Evolutionary conservation across 2,329 filamentous ascomycete genomes (phyloP), one percentile per base, ranked within the genome.

Genomic region (Camptophora hylomeconis): DNA sequence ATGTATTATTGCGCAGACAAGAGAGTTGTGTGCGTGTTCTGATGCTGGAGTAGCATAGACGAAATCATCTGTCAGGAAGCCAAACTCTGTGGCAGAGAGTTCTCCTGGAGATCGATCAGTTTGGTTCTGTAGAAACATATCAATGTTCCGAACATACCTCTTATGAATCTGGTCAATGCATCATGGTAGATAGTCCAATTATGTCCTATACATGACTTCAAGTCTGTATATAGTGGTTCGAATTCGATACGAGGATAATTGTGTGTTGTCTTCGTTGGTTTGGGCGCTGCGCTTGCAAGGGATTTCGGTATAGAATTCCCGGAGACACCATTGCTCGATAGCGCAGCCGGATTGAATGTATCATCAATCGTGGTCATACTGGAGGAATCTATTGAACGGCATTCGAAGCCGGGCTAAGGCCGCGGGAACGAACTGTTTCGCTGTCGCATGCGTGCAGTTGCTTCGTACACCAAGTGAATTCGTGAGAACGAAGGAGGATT

Each of bases 181-280:
- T 68, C 63, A 47, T 74, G 74, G 44, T 77, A 77, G 25, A 61
- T 60, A 10, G 57, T 53, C 70, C 70, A 76, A 40, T 66, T 58
- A 33, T 73, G 67, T 35, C 64, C 67, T 35, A 76, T 63, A 12
- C 63, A 62, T 28, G 59, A 55, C 46, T 75, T 75, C 30, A 77
- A 56, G 36, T 69, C 64, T 7, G 67, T 63, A 45, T 76, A 75
- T 28, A 73, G 57, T 15, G 70, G 68, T 46, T 76, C 72, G 28
- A 74, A 53, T 41, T 76, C 72, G 32, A 76, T 61, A 37, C 72
- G 66, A 40, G 69, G 70, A 14, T 69, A 63, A n/a, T 60, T 60
- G 28, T 61, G 60, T 32, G 61, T 49, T 16, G 58, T 54, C 43
- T 66, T 67, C 28, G 60, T 59, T 26, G 61, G 57, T 35, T 66